Base-by-base conservation (phyloP, 345 rosid genomes). In the Arabis alpina region DNA sequence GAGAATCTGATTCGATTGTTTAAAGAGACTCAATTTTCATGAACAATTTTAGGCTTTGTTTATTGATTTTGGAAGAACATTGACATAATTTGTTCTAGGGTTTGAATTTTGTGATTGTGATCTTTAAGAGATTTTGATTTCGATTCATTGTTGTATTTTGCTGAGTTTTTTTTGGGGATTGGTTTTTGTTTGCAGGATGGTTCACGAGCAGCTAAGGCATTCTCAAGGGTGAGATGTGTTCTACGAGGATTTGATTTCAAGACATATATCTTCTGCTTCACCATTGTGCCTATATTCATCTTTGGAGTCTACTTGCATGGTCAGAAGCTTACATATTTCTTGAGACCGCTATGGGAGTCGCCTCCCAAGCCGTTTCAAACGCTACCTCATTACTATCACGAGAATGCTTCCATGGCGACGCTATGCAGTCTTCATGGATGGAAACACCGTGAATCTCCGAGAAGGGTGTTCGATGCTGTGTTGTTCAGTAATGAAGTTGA, bases 381-480 rank as follows among this genome's bases (percentile, higher is more conserved):
- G n/a, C 64, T 92, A 51, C 93, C 98, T 0, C 98, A 93, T 71
- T 93, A 86, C 70, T 90, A 90, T 70, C 80, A 90, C 6, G 84
- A 82, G 77, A 88, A 93, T 25, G 82, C 83, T 52, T 70, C 96
- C 2, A 88, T 80, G 92, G 92, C 79, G 80, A 81, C 78, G 19
- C 91, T 86, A 42, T 90, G 98, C 77, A 77, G 63, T 53, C 92
- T 93, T 54, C 96, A 93, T 6, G 97, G 98, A 0, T 93, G 97
- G 98, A 82, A 80, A 42, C 70, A 84, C 65, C 96, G 98, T 0
- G 91, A 90, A 55, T 80, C 86, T 23, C 98, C 98, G 0, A 85
- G 98, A 62, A 77, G 97, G 32, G 96, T 93, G 54, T 93, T 68
- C 15, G 98, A 93, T 77, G 97, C 92, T 0, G 97, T 88, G 28